Base-by-base conservation (phyloP, 2,329 filamentous ascomycete species). In the Hypoxylon sp. region DNA sequence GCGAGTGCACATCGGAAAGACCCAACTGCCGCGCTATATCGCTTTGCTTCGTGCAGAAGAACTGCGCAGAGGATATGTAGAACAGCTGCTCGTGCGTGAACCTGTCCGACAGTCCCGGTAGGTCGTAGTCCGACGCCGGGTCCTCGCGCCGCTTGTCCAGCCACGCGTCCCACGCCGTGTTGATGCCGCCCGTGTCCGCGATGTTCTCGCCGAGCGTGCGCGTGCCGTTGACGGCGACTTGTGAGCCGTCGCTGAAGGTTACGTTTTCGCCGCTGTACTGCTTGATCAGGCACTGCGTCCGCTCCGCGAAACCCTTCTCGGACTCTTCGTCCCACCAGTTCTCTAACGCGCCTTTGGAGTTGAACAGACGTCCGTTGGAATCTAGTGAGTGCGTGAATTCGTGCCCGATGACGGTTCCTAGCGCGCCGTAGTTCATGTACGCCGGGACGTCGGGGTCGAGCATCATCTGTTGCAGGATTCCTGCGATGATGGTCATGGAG, bases 161-260 rank as follows among this genome's bases (percentile, higher is more conserved):
- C 63, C 63, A 66, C 63, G 63, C 59, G 59, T 63, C 54, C 16
- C 34, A 66, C 16, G 63, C 63, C 12, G 50, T 55, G 54, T 66
- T 66, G 54, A 66, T 43, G 14, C 63, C 63, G 12, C 63, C 63
- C 12, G 63, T 43, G 43, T 66, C 63, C 4, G 63, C 63, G 37
- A 66, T 66, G 37, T 66, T 66, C 48, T 66, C 63, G 6, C 43
- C 23, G 2, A 66, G 53, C 23, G 63, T 63, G 27, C 12, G 34
- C 11, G 47, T 66, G 1, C 63, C 63, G 48, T 65, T 50, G 5
- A 65, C 63, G 3, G 57, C 32, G 27, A 4, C 6, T 34, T 23
- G 32, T 21, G 9, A 19, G 3, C 52, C 63, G 19, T 30, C 55
- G 43, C 55, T 47, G 16, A 63, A 19, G 5, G 53, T 59, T 1